phyloP scores from a whole-genome alignment of 108 stramenopile genomes.

The Pseudonitzschia multiseries region DNA sequence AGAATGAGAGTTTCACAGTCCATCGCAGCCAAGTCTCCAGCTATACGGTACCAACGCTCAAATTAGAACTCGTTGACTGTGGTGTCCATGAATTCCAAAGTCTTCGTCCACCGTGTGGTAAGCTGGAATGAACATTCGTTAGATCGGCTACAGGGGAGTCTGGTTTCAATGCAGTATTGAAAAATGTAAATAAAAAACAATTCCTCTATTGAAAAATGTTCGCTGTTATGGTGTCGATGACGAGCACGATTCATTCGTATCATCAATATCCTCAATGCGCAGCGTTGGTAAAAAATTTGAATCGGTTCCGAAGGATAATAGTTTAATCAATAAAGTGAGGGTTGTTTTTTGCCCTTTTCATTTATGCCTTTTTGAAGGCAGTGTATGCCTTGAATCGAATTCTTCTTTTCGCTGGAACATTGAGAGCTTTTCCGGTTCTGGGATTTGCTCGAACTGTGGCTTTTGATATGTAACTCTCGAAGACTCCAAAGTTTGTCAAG shows the following conservation, averaged over 20 bases:
- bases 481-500: conserved; percentile 37
- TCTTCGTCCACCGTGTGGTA: background rate
- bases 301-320: background rate
- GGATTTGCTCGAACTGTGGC: conserved; percentile 22
- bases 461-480: conserved; percentile 27
- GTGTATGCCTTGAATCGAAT: conserved; percentile 42
- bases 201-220: no score
- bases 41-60: conserved; percentile 63
- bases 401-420: conserved; percentile 31
- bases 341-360: background rate
- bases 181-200: no score
- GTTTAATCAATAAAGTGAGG: no score
- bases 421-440: conserved; percentile 12
- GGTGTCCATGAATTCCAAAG: conserved; percentile 23
- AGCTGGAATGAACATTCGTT: background rate
- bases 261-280: no score
- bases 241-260: no score
- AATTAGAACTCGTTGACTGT: conserved; percentile 68
- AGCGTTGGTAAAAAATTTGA: background rate
- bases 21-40: conserved; percentile 42
- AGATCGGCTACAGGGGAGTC: no score
- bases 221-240: no score
- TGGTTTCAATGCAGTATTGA: no score
- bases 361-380: conserved; percentile 32
- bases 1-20: conserved; percentile 27